Base-by-base conservation (phyloP, 208 protist species). In the Leishmania mexicana region DNA sequence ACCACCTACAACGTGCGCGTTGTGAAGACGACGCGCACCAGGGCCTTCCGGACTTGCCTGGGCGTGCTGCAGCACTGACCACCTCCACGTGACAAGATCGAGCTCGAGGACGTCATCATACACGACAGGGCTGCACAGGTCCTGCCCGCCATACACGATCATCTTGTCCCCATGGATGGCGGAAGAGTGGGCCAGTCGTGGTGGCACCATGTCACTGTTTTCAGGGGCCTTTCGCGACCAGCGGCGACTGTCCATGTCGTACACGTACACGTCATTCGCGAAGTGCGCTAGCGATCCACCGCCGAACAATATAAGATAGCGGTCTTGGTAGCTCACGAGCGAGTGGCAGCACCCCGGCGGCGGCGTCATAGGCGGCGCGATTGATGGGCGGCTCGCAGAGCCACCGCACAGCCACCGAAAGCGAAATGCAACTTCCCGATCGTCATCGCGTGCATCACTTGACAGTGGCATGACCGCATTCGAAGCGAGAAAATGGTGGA, bases 61-160 rank as follows among this genome's bases (percentile, higher is more conserved):
- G 1, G 90, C 93, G 31, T 71, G 71, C 51, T 92, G 88, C 76
- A 95, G 75, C 42, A 78, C 53, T 11, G 88, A 80, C 94, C 94
- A 96, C n/a, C 79, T 86, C 89, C 90, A 96, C 47, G 86, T 93
- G 2, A 65, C n/a, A 31, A 98, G 76, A 73, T 95, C 88, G 17
- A 98, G 84, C 76, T 90, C 87, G 49, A 95, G 71, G 51, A 98
- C 85, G 71, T 96, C 95, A 54, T 89, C 86, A 77, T 92, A 87
- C 21, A 89, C 54, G 1, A 87, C 60, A 0, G 80, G 86, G 49
- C 88, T 85, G 62, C 84, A 72, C 35, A 94, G 64, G 75, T 89
- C 85, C 67, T 96, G 89, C 3, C 95, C 95, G 28, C 95, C 95
- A 79, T 96, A 98, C 17, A 98, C 91, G 74, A 96, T 92, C 95